phyloP scores from a whole-genome alignment of 495 filamentous ascomycete genomes.

The Podospora comata region DNA sequence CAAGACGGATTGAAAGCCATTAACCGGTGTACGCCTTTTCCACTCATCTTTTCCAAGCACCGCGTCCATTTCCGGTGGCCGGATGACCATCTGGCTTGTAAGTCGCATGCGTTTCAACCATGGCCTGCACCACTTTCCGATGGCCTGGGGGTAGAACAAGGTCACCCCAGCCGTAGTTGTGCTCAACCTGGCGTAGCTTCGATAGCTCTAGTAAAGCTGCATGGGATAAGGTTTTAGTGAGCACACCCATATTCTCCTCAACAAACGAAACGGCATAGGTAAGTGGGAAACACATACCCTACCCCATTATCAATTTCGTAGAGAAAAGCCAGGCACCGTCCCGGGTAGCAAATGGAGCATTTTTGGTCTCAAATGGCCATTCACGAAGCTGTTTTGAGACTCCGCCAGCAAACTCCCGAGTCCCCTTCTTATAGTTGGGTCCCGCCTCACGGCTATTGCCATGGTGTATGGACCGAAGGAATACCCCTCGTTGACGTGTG shows the following conservation, averaged over 20 bases:
- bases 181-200: conserved; percentile 17
- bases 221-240: not conserved
- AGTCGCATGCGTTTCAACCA: conserved; percentile 31
- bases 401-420: not conserved
- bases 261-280: no score
- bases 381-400: not conserved
- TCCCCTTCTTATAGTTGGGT: not conserved
- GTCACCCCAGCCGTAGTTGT: conserved; percentile 28
- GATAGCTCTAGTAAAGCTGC: conserved; percentile 27
- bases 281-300: not conserved
- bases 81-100: conserved; percentile 5
- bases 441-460: no score
- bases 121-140: conserved; percentile 35
- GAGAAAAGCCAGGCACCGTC: conserved; percentile 39
- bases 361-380: conserved; percentile 18
- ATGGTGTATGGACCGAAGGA: no score
- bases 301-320: conserved; percentile 44
- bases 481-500: not conserved
- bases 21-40: no score
- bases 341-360: conserved; percentile 35
- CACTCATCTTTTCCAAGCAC: conserved; percentile 22
- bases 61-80: conserved; percentile 15
- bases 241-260: not conserved
- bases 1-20: no score
- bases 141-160: conserved; percentile 35